phyloP scores from a whole-genome alignment of 495 filamentous ascomycete genomes.

The Pseudoneurospora amorphoporcata region DNA sequence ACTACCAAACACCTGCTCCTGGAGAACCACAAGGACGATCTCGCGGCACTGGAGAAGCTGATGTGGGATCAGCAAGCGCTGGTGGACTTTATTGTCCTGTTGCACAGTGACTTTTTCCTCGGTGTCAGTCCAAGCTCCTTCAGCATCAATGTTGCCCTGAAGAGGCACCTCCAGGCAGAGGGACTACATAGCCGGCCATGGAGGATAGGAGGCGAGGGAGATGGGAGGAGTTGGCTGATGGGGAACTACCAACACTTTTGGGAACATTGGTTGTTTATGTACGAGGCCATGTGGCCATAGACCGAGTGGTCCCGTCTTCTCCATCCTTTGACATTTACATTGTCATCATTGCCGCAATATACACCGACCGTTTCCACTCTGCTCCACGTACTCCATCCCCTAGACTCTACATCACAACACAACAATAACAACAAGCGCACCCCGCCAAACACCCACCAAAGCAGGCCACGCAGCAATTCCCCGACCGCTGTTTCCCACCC shows the following conservation, averaged over 20 bases:
- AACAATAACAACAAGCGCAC: not conserved
- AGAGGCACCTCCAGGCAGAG: constrained; percentile 28
- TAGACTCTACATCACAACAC: not conserved
- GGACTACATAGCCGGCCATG: constrained; percentile 32
- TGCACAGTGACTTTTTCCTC: constrained; percentile 30
- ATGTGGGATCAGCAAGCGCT: constrained; percentile 39
- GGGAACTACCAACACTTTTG: constrained; percentile 31
- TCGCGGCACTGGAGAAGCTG: constrained; percentile 19
- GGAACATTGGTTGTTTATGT: constrained; percentile 40
- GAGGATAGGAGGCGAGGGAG: constrained; percentile 29
- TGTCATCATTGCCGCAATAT: not conserved
- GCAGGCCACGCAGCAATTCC: not conserved
- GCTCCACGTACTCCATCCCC: not conserved
- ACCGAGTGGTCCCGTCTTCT: not conserved
- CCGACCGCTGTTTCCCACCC: not conserved
- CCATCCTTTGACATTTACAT: not conserved
- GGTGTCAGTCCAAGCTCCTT: constrained; percentile 37
- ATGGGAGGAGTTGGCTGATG: constrained; percentile 32
- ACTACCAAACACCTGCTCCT: constrained; percentile 26
- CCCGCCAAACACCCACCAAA: not conserved
- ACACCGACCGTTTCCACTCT: not conserved
- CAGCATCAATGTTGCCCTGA: constrained; percentile 33
- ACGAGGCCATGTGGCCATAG: constrained; percentile 35
- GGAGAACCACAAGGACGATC: constrained; percentile 13
- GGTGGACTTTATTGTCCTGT: constrained; percentile 30